These are phyloP conservation scores for Saccharomyces hybrid DNA, from an alignment of 1,139 yeast species.

Conservation along the genomic window DNA sequence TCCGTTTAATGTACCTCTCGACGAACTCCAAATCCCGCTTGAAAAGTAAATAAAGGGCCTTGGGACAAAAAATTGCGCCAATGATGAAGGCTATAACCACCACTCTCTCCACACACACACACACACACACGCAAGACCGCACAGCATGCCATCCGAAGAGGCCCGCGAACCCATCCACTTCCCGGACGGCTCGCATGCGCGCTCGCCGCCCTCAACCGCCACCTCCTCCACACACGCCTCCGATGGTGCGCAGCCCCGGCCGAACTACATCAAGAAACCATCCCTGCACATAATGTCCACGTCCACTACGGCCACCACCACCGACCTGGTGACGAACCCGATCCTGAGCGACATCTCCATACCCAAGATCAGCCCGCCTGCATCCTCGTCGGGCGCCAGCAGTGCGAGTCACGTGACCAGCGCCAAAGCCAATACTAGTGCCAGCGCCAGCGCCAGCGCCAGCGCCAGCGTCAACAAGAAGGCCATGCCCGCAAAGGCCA, in stretches of 20 bases:
- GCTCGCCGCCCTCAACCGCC: not conserved
- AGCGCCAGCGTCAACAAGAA: not conserved
- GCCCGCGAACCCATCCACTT: not conserved
- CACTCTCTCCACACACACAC: not conserved
- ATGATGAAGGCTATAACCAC: too few species aligned
- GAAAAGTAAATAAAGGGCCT: constrained; percentile 1
- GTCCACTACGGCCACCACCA: constrained; percentile 14
- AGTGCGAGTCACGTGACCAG: not conserved
- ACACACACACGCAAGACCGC: not conserved
- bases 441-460: not conserved
- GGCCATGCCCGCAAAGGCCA: not conserved
- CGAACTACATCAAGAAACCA: not conserved
- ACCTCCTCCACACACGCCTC: not conserved
- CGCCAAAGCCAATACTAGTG: not conserved
- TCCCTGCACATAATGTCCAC: not conserved
- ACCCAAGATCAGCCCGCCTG: constrained; percentile 12
- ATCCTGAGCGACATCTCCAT: constrained; percentile 25
- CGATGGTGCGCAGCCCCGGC: not conserved
- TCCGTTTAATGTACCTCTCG: not conserved
- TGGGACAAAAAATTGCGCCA: too few species aligned
- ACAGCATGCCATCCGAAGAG: not conserved
- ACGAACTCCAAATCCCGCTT: not conserved
- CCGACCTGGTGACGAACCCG: constrained; percentile 27
- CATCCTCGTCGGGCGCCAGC: constrained; percentile 2
- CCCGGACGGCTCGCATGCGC: not conserved